These are phyloP conservation scores for Aphanoascus verrucosus DNA, from an alignment of 2,329 filamentous ascomycete genomes.

Conservation along the genomic window DNA sequence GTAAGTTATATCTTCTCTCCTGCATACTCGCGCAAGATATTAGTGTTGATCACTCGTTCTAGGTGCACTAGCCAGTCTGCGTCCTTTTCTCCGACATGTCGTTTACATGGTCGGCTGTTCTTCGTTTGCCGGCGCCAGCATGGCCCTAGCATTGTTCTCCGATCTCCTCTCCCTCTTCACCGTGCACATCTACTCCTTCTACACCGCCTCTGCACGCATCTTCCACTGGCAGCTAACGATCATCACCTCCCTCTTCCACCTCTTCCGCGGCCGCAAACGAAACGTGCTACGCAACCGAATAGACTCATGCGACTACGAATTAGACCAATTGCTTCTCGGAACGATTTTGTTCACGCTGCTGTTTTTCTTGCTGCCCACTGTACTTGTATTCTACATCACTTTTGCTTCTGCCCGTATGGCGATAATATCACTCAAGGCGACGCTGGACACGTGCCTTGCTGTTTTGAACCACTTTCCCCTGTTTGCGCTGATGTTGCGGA, in stretches of 20 bases:
- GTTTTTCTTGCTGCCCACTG: slow-evolving; percentile 88
- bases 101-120: slow-evolving; percentile 91
- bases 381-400: slow-evolving; percentile 92
- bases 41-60: slow-evolving; percentile 16
- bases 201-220: slow-evolving; percentile 89
- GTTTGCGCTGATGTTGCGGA: slow-evolving; percentile 88
- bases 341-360: slow-evolving; percentile 94
- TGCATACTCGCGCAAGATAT: neutral
- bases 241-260: slow-evolving; percentile 91
- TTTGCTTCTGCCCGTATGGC: slow-evolving; percentile 91
- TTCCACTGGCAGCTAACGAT: slow-evolving; percentile 99
- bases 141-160: slow-evolving; percentile 92
- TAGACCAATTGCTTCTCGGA: slow-evolving; percentile 89
- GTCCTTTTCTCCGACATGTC: slow-evolving; percentile 70
- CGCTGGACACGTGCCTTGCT: slow-evolving; percentile 80
- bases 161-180: slow-evolving; percentile 86
- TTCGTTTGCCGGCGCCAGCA: slow-evolving; percentile 88
- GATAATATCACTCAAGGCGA: slow-evolving; percentile 86
- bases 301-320: slow-evolving; percentile 95
- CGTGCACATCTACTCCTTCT: slow-evolving; percentile 95
- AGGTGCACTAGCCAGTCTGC: slow-evolving; percentile 66
- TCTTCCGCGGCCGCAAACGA: slow-evolving; percentile 95
- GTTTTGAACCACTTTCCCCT: slow-evolving; percentile 96
- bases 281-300: slow-evolving; percentile 95
- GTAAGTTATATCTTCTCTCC: slow-evolving; percentile 38